A percentile compares a stretch with the other conserved stretches of the same genome.
These are phyloP conservation scores for Colletotrichum lupini DNA, from an alignment of 2,329 filamentous ascomycete species.

Conservation along the genomic window DNA sequence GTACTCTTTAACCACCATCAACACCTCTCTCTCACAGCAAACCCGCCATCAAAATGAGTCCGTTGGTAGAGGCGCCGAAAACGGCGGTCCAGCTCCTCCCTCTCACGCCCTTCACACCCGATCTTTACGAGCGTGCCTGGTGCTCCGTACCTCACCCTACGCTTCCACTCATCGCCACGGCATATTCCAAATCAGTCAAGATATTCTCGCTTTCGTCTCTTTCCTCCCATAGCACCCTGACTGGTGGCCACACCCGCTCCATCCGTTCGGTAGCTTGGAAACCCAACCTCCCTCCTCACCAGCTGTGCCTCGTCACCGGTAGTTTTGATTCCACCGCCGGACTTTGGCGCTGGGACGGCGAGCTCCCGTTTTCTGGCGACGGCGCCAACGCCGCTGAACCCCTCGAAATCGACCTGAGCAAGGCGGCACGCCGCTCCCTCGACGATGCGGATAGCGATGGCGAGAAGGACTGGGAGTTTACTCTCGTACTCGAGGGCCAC, in stretches of 20 bases:
- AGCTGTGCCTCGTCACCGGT: conserved; percentile 87
- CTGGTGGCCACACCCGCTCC: conserved; percentile 90
- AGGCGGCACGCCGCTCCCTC: not conserved
- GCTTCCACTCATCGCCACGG: conserved; percentile 88
- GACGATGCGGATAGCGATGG: conserved; percentile 59
- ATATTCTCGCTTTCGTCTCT: conserved; percentile 89
- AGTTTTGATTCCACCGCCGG: conserved; percentile 95
- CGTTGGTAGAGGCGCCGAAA: conserved; percentile 15
- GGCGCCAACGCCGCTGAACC: conserved; percentile 37
- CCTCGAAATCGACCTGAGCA: conserved; percentile 56
- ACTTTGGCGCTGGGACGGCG: conserved; percentile 77
- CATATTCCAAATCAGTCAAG: conserved; percentile 87
- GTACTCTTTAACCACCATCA: not conserved
- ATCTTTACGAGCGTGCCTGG: conserved; percentile 82
- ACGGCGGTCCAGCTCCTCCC: conserved; percentile 49
- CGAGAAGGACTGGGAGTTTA: conserved; percentile 91
- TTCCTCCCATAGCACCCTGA: conserved; percentile 80
- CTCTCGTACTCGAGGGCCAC: conserved; percentile 91
- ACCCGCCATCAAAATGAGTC: conserved; percentile 20
- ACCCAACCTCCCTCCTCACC: conserved; percentile 69
- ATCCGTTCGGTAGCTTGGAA: conserved; percentile 89
- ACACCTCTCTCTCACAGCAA: not conserved
- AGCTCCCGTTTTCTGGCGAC: conserved; percentile 38
- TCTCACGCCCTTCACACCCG: conserved; percentile 63
- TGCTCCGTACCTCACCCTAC: conserved; percentile 85